Evolutionary conservation across 2,329 filamentous ascomycete species (phyloP).

Genomic region (Aphanoascus verrucosus): DNA sequence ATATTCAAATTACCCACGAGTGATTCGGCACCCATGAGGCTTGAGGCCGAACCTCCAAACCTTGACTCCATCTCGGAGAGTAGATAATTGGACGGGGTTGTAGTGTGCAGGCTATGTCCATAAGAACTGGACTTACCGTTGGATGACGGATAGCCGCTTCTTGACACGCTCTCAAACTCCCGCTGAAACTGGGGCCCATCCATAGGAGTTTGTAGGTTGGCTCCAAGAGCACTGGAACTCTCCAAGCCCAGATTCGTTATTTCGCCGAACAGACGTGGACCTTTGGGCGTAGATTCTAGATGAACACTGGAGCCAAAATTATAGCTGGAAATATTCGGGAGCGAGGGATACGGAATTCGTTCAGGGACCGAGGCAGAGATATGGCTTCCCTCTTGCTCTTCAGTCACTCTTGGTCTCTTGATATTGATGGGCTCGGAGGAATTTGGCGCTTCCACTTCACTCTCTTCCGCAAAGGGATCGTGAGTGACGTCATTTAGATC

Average conservation of each 20-base stretch:
- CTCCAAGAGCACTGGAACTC: conserved; percentile 41
- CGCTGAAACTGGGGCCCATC: conserved; percentile 19
- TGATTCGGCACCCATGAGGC: conserved; percentile 39
- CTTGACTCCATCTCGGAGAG: conserved; percentile 18
- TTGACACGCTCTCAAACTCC: conserved; percentile 14
- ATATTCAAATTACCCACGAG: conserved; percentile 40
- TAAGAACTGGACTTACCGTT: conserved; percentile 11
- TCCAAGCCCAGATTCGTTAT: conserved; percentile 46
- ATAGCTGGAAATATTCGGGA: conserved; percentile 32
- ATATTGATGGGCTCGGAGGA: conserved; percentile 9
- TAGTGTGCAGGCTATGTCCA: conserved; percentile 9
- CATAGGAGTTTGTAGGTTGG: conserved; percentile 21
- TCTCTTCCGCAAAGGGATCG: conserved; percentile 28
- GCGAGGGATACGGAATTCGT: conserved; percentile 34
- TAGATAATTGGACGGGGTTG: conserved; percentile 11
- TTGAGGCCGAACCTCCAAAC: conserved; percentile 33
- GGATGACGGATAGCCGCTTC: conserved; percentile 31
- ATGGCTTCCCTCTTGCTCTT: conserved; percentile 7
- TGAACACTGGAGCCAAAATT: conserved; percentile 18
- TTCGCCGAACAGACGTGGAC: conserved; percentile 48
- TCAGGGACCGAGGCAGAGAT: conserved; percentile 15
- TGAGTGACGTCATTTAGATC: conserved; percentile 43
- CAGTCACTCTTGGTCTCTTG: conserved; percentile 15
- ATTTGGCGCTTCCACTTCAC: conserved; percentile 25
- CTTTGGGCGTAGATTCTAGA: conserved; percentile 17